These are phyloP conservation scores for Aspergillus nidulans DNA, from an alignment of 495 filamentous ascomycete species.

Conservation along the genomic window DNA sequence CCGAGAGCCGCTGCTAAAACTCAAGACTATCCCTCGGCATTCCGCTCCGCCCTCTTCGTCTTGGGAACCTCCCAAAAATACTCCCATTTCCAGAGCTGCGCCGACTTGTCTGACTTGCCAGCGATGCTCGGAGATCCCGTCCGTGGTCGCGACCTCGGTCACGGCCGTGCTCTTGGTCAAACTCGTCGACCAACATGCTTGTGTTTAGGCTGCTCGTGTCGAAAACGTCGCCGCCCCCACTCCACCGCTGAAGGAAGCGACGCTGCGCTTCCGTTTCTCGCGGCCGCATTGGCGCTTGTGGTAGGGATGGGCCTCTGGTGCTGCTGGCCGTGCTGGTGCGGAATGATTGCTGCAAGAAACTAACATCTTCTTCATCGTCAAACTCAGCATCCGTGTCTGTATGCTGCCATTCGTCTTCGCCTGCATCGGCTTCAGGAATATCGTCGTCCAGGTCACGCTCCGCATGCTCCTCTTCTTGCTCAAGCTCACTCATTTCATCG, in stretches of 20 bases:
- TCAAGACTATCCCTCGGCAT: constrained; percentile 41
- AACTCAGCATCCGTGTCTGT: constrained; percentile 79
- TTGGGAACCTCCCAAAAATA: constrained; percentile 34
- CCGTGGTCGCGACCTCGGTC: not conserved
- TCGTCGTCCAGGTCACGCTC: constrained; percentile 39
- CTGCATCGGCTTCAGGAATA: constrained; percentile 35
- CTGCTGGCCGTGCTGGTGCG: constrained; percentile 39
- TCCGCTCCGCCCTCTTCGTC: constrained; percentile 27
- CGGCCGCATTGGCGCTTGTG: constrained; percentile 20
- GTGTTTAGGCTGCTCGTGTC: constrained; percentile 28
- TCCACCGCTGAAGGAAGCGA: constrained; percentile 44
- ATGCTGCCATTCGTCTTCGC: constrained; percentile 51
- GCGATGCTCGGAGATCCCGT: constrained; percentile 34
- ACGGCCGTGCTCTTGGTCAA: constrained; percentile 12
- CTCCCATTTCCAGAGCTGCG: constrained; percentile 16
- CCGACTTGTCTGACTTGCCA: constrained; percentile 38
- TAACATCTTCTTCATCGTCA: constrained; percentile 39
- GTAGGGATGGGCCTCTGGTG: constrained; percentile 28
- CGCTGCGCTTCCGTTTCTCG: constrained; percentile 41
- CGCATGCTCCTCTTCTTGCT: constrained; percentile 19
- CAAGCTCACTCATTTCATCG: constrained; percentile 27
- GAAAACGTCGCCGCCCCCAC: constrained; percentile 41
- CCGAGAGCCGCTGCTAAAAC: constrained; percentile 7
- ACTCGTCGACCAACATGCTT: constrained; percentile 36
- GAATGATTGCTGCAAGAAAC: constrained; percentile 25